phyloP scores from a whole-genome alignment of 2,329 filamentous ascomycete genomes.

The Arthrobotrys sinensis region DNA sequence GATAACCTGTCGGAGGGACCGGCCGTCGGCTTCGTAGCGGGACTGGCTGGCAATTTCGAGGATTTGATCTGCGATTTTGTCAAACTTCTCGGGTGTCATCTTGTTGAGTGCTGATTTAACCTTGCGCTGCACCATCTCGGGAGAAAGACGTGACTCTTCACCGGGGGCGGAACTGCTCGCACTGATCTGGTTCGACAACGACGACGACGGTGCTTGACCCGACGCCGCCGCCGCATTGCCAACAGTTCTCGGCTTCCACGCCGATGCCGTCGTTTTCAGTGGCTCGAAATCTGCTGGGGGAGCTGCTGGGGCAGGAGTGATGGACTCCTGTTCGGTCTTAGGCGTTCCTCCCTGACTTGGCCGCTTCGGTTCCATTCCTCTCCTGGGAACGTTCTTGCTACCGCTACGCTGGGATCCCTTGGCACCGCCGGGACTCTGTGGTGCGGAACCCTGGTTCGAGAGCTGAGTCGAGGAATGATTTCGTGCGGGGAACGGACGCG shows the following conservation, averaged over 20 bases:
- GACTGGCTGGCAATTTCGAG: constrained; percentile 93
- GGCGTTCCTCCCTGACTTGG: constrained; percentile 69
- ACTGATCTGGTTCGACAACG: neutral
- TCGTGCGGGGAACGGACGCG: constrained; percentile 75
- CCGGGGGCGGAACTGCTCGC: constrained; percentile 67
- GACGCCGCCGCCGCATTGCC: constrained; percentile 69
- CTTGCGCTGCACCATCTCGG: constrained; percentile 96
- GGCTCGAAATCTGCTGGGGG: constrained; percentile 91
- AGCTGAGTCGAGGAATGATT: constrained; percentile 72
- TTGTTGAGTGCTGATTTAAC: constrained; percentile 99
- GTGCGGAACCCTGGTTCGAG: constrained; percentile 56
- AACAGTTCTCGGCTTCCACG: constrained; percentile 90
- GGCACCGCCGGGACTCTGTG: constrained; percentile 66
- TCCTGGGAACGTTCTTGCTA: constrained; percentile 74
- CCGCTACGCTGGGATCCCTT: constrained; percentile 76
- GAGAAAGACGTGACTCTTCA: constrained; percentile 78
- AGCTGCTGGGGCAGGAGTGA: constrained; percentile 86
- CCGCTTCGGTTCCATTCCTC: constrained; percentile 71
- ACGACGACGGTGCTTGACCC: neutral
- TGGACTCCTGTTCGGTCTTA: constrained; percentile 74
- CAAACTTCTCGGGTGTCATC: constrained; percentile 99
- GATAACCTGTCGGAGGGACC: constrained; percentile 96
- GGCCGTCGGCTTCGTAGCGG: constrained; percentile 93
- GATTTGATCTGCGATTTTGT: constrained; percentile 94
- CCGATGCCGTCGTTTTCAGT: constrained; percentile 79